Percentiles rank a stretch among this genome's conserved stretches.
These are phyloP conservation scores for Penicillium italicum DNA, from an alignment of 2,329 filamentous ascomycete species.

Conservation along the genomic window DNA sequence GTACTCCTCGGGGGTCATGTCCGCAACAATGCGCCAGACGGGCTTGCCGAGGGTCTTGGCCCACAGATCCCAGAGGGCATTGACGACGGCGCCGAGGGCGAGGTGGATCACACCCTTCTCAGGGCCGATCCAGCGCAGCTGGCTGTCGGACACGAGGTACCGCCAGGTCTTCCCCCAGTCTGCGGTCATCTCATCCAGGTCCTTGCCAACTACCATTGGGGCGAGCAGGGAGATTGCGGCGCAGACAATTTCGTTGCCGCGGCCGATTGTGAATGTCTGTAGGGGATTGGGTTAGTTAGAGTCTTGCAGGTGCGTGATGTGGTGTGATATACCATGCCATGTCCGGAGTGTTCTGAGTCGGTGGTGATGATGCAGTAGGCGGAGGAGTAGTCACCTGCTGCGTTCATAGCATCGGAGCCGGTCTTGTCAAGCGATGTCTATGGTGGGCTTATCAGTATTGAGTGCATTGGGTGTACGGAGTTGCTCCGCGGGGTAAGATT, in stretches of 20 bases:
- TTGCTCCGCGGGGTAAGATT: background rate
- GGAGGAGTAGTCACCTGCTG: slow-evolving; percentile 84
- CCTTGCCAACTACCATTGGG: slow-evolving; percentile 69
- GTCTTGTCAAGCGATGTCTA: slow-evolving; percentile 90
- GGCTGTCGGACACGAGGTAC: slow-evolving; percentile 83
- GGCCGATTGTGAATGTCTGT: slow-evolving; percentile 50
- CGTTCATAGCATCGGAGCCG: slow-evolving; percentile 96
- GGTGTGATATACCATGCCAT: slow-evolving; percentile 40
- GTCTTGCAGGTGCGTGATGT: background rate
- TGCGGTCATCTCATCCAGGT: slow-evolving; percentile 69
- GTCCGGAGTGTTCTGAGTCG: slow-evolving; percentile 53
- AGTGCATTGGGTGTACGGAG: background rate
- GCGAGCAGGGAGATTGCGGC: slow-evolving; percentile 75
- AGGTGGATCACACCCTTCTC: slow-evolving; percentile 95
- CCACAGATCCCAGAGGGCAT: slow-evolving; percentile 95
- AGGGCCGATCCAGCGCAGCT: slow-evolving; percentile 89
- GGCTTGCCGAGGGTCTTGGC: slow-evolving; percentile 81
- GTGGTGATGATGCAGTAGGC: slow-evolving; percentile 93
- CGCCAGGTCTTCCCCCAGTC: slow-evolving; percentile 90
- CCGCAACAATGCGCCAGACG: slow-evolving; percentile 83
- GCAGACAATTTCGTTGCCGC: slow-evolving; percentile 90
- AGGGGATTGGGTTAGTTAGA: background rate
- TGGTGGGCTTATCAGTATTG: slow-evolving; percentile 1
- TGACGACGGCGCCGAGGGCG: slow-evolving; percentile 81
- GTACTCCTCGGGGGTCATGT: slow-evolving; percentile 85